Base-by-base conservation (phyloP, 345 rosid species). In the Populus simonii region DNA sequence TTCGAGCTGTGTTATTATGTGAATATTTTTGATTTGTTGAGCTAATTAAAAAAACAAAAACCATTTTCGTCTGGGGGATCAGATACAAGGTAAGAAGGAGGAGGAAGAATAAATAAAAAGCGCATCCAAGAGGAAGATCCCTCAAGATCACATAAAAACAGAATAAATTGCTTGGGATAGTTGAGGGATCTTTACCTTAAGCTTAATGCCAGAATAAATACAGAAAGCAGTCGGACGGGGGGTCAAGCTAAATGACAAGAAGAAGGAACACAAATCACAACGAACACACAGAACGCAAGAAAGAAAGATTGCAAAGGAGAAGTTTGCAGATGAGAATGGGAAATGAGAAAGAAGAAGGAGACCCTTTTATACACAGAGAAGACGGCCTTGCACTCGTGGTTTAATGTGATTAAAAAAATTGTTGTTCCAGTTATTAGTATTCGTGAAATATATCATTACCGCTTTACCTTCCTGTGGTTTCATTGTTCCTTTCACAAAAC, bases 401-500 rank as follows among this genome's bases (percentile, higher is more conserved):
- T 53, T 38, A 33, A 33, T 33, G 4, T 33, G 36, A 33, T 4
- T 33, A 0, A 33, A 33, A 33, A 33, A 33, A 33, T 33, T 4
- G 36, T 33, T 33, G 36, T 33, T 33, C 5, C 1, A 33, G 1
- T 33, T 27, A 25, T 25, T 33, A 33, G 2, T 15, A 49, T 67
- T 49, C 72, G 73, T 16, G 82, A 83, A 68, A 57, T 9, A 53
- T 76, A 74, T 73, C 18, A 51, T 36, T 78, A 47, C 79, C 57
- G 57, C 81, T 43, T 6, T 74, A 74, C 79, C 86, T 69, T 82
- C 81, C 88, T 79, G 76, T 71, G 78, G 91, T 82, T 87, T 80
- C 83, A 2, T 66, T 35, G 82, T 72, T 49, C 65, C 82, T 63
- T 62, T 81, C 81, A 39, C 70, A 63, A 85, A 81, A 84, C 90